Conservation (phyloP, 495 filamentous ascomycete genomes). For the Ascodesmis nigricans region DNA sequence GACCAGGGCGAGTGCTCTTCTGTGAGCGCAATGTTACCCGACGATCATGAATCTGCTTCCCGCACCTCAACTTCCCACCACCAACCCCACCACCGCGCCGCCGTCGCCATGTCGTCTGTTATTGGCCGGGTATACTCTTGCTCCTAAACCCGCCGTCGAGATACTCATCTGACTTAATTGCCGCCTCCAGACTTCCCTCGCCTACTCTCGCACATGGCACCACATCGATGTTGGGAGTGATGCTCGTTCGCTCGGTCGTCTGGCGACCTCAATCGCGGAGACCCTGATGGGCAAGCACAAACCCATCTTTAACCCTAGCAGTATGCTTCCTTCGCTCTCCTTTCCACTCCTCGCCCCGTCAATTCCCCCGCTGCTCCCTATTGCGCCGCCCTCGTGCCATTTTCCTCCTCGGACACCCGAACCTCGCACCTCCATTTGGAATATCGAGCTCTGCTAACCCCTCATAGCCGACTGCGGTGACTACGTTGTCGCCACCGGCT, state of each 20-base stretch:
- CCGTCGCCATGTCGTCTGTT: too few relatives aligned
- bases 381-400: too few relatives aligned
- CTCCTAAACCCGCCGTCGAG: too few relatives aligned
- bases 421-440: conserved; percentile 48
- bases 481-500: conserved; percentile 87
- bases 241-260: conserved; percentile 56
- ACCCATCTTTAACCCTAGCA: conserved; percentile 74
- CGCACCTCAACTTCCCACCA: too few relatives aligned
- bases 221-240: conserved; percentile 48
- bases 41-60: too few relatives aligned
- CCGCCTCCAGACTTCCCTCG: conserved; percentile 57
- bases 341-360: background rate
- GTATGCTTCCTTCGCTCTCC: conserved; percentile 8
- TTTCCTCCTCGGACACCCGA: too few relatives aligned
- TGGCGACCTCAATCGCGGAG: conserved; percentile 76
- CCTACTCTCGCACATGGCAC: conserved; percentile 92
- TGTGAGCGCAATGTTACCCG: too few relatives aligned
- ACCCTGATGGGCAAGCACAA: conserved; percentile 98
- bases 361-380: conserved; percentile 12
- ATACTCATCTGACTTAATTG: conserved; percentile 3
- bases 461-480: conserved; percentile 88
- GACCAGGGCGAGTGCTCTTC: too few relatives aligned
- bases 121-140: too few relatives aligned
- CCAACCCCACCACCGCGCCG: too few relatives aligned
- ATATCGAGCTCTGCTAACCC: conserved; percentile 50